A percentile compares a stretch with the other conserved stretches of the same genome.
Conservation (phyloP, 306 rosid species). For the Dryas octopetala region DNA sequence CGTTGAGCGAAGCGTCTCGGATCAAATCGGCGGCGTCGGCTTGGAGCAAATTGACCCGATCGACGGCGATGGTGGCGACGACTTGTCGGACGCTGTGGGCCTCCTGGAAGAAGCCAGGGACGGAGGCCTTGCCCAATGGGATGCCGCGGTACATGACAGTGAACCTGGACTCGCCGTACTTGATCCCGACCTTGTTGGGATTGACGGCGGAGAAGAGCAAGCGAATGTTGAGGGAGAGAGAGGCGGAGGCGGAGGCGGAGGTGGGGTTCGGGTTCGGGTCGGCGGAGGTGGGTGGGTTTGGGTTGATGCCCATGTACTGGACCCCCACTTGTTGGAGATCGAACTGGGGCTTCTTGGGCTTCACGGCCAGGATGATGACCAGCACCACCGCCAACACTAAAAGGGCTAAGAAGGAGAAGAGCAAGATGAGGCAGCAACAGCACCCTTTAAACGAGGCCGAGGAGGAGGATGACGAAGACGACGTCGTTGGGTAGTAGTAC, state of each 20-base stretch:
- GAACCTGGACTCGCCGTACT: conserved; percentile 85
- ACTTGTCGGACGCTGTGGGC: conserved; percentile 70
- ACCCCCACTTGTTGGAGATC: conserved; percentile 89
- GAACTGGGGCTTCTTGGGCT: conserved; percentile 92
- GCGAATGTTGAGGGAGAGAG: conserved; percentile 68
- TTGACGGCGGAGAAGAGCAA: conserved; percentile 71
- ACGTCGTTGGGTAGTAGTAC: conserved; percentile 34
- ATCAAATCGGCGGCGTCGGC: conserved; percentile 83
- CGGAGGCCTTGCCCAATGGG: conserved; percentile 77
- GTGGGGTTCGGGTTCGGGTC: conserved; percentile 15
- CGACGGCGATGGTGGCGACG: conserved; percentile 73
- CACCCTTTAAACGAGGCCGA: conserved; percentile 84
- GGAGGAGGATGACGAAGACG: conserved; percentile 48
- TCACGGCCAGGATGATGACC: conserved; percentile 72
- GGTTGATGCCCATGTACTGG: conserved; percentile 75
- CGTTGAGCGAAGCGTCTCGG: conserved; percentile 78
- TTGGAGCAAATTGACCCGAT: conserved; percentile 72
- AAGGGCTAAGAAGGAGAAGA: conserved; percentile 82
- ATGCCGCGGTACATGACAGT: conserved; percentile 95
- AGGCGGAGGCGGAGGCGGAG: conserved; percentile 43
- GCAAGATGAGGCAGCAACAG: conserved; percentile 90
- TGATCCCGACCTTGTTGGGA: conserved; percentile 95
- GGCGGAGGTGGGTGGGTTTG: conserved; percentile 21
- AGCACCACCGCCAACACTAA: conserved; percentile 66
- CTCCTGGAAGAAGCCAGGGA: conserved; percentile 78